phyloP scores from a whole-genome alignment of 192 early-diverging fungal species.

The Dispira simplex region DNA sequence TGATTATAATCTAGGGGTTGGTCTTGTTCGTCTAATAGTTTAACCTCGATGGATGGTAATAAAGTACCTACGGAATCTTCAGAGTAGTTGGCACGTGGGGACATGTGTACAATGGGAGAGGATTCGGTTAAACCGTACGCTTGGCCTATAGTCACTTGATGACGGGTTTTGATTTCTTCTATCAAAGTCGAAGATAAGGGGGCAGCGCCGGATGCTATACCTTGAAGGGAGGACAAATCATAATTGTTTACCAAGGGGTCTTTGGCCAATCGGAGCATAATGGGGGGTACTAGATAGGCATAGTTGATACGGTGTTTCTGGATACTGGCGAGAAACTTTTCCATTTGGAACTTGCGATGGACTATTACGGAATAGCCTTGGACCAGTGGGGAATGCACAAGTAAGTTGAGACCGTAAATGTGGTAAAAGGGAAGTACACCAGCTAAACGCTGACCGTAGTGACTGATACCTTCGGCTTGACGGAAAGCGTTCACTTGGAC shows the following conservation, averaged over 20 bases:
- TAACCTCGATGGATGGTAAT: constrained; percentile 53
- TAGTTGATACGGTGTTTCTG: constrained; percentile 54
- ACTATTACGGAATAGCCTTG: constrained; percentile 13
- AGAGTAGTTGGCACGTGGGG: constrained; percentile 7
- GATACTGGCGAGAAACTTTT: constrained; percentile 39
- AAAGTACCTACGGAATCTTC: constrained; percentile 51
- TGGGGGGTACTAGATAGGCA: constrained; percentile 48
- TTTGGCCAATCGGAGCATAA: constrained; percentile 55
- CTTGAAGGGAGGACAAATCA: constrained; percentile 45
- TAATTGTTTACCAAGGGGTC: constrained; percentile 52
- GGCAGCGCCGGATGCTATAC: constrained; percentile 60
- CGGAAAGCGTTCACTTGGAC: constrained; percentile 24
- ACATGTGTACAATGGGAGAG: constrained; percentile 15
- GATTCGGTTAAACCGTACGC: constrained; percentile 56
- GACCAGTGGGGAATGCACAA: constrained; percentile 12
- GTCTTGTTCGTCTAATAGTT: constrained; percentile 49
- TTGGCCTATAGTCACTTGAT: constrained; percentile 29
- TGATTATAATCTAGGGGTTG: constrained; percentile 34
- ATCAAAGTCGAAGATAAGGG: constrained; percentile 58
- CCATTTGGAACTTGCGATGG: constrained; percentile 64
- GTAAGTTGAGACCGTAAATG: constrained; percentile 41
- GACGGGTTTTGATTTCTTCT: constrained; percentile 24
- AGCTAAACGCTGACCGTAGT: background rate
- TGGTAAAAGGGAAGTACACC: constrained; percentile 61
- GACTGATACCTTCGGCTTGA: constrained; percentile 8